Percentiles rank a stretch among this genome's conserved stretches.
phyloP scores from a whole-genome alignment of 768 basidiomycete genomes.

The Agrocybe pediades region DNA sequence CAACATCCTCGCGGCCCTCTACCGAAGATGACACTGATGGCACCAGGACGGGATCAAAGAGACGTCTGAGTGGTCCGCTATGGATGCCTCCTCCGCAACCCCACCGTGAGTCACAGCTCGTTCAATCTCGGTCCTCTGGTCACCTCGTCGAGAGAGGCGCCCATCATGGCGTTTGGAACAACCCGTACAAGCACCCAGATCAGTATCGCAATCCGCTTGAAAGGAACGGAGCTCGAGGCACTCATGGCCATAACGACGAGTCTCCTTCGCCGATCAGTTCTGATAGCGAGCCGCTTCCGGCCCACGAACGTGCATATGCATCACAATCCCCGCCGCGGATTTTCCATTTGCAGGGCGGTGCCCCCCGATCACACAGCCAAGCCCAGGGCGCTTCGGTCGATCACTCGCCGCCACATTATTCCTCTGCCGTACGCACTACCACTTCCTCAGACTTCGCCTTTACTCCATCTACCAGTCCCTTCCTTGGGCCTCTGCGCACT shows the following conservation, averaged over 20 bases:
- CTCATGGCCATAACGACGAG: slow-evolving; percentile 45
- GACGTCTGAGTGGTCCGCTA: slow-evolving; percentile 57
- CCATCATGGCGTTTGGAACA: slow-evolving; percentile 34
- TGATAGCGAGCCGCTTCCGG: slow-evolving; percentile 55
- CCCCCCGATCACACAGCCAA: slow-evolving; percentile 16
- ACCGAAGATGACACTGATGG: slow-evolving; percentile 11
- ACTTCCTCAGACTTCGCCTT: slow-evolving; percentile 37
- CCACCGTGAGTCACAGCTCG: slow-evolving; percentile 24
- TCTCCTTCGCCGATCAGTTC: slow-evolving; percentile 73
- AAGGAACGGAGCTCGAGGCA: slow-evolving; percentile 18
- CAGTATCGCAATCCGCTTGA: slow-evolving; percentile 33
- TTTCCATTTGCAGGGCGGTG: slow-evolving; percentile 28
- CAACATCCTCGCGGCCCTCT: slow-evolving; percentile 15
- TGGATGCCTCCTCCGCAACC: slow-evolving; percentile 48
- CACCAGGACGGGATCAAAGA: slow-evolving; percentile 23
- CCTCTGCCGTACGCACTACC: slow-evolving; percentile 28
- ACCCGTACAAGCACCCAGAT: slow-evolving; percentile 47
- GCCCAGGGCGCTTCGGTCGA: slow-evolving; percentile 21
- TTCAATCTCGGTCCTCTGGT: slow-evolving; percentile 43
- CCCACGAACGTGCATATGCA: slow-evolving; percentile 24
- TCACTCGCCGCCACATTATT: slow-evolving; percentile 33
- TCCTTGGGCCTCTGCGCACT: slow-evolving; percentile 76
- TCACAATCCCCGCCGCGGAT: slow-evolving; percentile 35
- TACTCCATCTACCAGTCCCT: slow-evolving; percentile 79
- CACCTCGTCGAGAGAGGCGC: slow-evolving; percentile 39